Evolutionary conservation across 345 rosid species (phyloP).

Genomic region (Arabidopsis arenosa): DNA sequence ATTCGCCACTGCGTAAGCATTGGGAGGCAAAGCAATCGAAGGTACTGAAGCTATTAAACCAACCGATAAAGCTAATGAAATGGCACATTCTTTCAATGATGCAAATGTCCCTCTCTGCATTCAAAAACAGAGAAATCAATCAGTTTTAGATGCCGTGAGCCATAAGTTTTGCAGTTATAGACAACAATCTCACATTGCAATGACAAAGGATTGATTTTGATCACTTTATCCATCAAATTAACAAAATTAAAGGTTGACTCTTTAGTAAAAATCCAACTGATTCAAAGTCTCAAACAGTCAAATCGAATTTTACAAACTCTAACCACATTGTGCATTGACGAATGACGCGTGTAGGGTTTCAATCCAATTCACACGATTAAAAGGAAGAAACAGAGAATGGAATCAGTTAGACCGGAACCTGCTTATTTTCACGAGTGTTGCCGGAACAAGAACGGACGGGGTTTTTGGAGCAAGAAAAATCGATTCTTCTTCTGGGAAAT

Average conservation of each 20-base stretch:
- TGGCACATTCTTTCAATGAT: slow-evolving; percentile 77
- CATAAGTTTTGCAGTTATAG: neutral
- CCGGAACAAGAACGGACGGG: slow-evolving; percentile 49
- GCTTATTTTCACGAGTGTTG: slow-evolving; percentile 36
- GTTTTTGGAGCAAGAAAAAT: slow-evolving; percentile 39
- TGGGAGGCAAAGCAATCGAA: slow-evolving; percentile 49
- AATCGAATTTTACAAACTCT: neutral
- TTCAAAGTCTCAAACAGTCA: neutral
- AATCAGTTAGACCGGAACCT: slow-evolving; percentile 46
- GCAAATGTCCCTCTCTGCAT: slow-evolving; percentile 59
- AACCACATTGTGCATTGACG: slow-evolving; percentile 25
- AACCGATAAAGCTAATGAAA: slow-evolving; percentile 74
- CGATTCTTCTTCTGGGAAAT: slow-evolving; percentile 42
- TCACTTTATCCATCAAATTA: neutral
- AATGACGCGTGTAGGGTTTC: neutral
- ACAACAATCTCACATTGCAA: neutral
- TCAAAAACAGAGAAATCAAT: neutral
- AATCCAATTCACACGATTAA: neutral
- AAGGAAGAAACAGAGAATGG: neutral
- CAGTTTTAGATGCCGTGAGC: slow-evolving; percentile 8
- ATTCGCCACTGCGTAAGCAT: slow-evolving; percentile 54
- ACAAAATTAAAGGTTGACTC: neutral
- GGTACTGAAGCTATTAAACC: slow-evolving; percentile 70
- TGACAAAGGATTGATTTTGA: neutral
- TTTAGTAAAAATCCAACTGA: neutral